Percentiles rank a stretch among this genome's conserved stretches.
Conservation (phyloP, 2,329 filamentous ascomycete genomes). For the Cryphonectria radicalis region DNA sequence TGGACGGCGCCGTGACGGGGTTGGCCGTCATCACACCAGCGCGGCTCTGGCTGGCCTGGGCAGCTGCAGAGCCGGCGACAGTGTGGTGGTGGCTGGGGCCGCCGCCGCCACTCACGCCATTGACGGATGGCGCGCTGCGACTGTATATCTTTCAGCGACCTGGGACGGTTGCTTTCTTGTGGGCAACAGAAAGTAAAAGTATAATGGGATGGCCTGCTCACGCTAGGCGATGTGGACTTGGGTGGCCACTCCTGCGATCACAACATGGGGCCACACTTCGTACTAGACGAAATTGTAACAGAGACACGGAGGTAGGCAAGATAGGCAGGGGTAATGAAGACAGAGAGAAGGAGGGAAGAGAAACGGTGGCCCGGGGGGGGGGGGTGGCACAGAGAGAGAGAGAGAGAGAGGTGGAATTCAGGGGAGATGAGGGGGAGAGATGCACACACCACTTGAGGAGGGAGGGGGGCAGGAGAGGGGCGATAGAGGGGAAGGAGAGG, state of each 20-base stretch:
- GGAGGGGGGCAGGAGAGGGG: neutral
- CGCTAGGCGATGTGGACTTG: neutral
- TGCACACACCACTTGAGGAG: too few species aligned
- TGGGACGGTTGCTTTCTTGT: neutral
- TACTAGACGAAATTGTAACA: neutral
- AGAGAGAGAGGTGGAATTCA: too few species aligned
- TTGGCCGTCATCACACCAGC: neutral
- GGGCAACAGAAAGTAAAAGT: neutral
- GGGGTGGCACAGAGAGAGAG: too few species aligned
- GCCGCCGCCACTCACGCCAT: neutral
- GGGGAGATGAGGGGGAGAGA: too few species aligned
- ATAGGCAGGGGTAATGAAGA: too few species aligned
- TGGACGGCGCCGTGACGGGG: neutral
- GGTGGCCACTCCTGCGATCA: neutral
- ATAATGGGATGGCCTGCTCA: neutral
- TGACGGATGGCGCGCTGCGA: neutral
- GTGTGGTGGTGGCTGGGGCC: neutral
- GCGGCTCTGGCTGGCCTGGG: neutral
- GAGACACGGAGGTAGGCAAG: too few species aligned
- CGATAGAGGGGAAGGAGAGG: neutral
- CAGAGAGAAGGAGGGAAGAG: neutral
- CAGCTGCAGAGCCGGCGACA: neutral
- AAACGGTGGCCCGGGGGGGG: too few species aligned
- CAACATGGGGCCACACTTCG: neutral
- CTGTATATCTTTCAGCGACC: neutral